A percentile compares a stretch with the other conserved stretches of the same genome.
These are phyloP conservation scores for Termitomyces sp. DNA, from an alignment of 768 basidiomycete genomes.

Conservation along the genomic window DNA sequence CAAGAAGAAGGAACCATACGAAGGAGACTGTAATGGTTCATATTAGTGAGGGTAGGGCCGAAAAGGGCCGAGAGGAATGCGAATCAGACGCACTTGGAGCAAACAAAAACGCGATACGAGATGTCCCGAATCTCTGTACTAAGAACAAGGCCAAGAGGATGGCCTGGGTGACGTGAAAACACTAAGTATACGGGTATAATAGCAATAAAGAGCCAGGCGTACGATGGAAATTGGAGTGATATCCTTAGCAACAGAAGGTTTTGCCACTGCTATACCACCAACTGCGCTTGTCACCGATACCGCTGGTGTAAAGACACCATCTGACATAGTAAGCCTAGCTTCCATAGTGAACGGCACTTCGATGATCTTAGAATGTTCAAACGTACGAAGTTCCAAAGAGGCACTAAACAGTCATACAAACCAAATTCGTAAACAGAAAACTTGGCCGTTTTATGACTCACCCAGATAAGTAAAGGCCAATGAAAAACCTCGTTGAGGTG, in stretches of 20 bases:
- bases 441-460: conserved; percentile 17
- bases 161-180: conserved; percentile 23
- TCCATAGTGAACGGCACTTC: background rate
- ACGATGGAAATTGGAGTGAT: conserved; percentile 59
- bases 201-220: conserved; percentile 9
- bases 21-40: conserved; percentile 35
- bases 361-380: background rate
- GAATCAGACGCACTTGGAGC: conserved; percentile 29
- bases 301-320: conserved; percentile 64
- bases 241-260: conserved; percentile 36
- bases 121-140: conserved; percentile 55
- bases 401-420: conserved; percentile 21
- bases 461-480: conserved; percentile 54
- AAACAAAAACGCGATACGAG: conserved; percentile 43
- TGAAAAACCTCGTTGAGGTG: conserved; percentile 26
- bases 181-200: background rate
- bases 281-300: conserved; percentile 67
- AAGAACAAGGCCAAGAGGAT: conserved; percentile 54
- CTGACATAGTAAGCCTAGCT: conserved; percentile 52
- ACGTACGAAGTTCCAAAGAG: conserved; percentile 53
- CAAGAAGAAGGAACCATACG: conserved; percentile 50
- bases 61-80: too few relatives aligned
- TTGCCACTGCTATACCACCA: conserved; percentile 60
- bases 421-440: conserved; percentile 12
- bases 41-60: background rate